phyloP scores from a whole-genome alignment of 306 rosid species.

The Pyrus pyrifolia region DNA sequence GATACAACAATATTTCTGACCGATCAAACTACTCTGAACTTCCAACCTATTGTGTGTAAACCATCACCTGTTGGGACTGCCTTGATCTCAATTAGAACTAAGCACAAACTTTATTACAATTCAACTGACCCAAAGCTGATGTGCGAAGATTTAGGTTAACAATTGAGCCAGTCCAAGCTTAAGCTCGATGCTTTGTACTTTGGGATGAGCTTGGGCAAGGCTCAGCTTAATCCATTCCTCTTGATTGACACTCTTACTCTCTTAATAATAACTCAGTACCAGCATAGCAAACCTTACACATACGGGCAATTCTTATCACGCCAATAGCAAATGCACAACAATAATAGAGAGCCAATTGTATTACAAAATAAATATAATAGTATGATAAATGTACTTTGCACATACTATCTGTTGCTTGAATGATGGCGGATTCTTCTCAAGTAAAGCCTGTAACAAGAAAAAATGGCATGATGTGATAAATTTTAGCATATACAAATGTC shows the following conservation, averaged over 20 bases:
- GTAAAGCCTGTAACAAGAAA: slow-evolving; percentile 22
- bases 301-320: background rate
- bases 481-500: background rate
- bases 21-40: background rate
- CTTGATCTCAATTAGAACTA: background rate
- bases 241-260: background rate
- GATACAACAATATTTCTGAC: background rate
- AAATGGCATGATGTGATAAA: background rate
- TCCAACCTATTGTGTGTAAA: background rate
- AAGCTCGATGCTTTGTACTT: background rate
- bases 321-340: background rate
- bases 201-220: background rate
- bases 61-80: background rate
- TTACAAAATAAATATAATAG: background rate
- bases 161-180: background rate
- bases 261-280: background rate
- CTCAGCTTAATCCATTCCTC: background rate
- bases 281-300: background rate
- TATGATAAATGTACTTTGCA: too few species aligned
- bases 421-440: too few species aligned
- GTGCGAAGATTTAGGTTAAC: background rate
- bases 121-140: background rate
- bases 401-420: too few species aligned
- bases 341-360: background rate
- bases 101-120: background rate